Base-by-base conservation (phyloP, 352 stramenopile species). In the Pythium dissimile region DNA sequence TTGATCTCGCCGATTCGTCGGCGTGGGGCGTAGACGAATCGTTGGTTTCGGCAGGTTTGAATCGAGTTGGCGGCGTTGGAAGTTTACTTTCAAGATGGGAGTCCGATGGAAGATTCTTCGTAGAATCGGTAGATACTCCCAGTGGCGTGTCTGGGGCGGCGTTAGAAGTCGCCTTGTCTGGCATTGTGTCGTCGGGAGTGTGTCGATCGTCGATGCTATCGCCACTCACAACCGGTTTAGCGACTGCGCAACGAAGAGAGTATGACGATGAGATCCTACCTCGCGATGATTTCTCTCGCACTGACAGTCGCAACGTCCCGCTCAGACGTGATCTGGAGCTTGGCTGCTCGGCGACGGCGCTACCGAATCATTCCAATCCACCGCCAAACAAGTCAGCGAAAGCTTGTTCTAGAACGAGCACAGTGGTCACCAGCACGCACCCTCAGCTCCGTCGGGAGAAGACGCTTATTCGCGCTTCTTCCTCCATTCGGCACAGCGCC, bases 401-500 rank as follows among this genome's bases (percentile, higher is more conserved):
- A n/a, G n/a, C n/a, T 7, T 39, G 6, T 2, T 24, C 10, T 2
- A 23, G 27, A 21, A 9, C 37, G 7, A 2, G 0, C 18, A 31
- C 16, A n/a, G 5, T 28, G 6, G 11, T n/a, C 26, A 1, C 10
- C 48, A 31, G 7, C 5, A 75, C 81, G 41, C 26, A 91, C 81
- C 47, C 81, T 74, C 54, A 91, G 42, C 27, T 91, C 81, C 73
- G 78, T 91, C 1, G 81, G 81, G 37, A 91, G 63, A 20, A 91
- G 58, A 9, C 81, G 68, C 68, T 86, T 87, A 64, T 84, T 86
- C 28, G 50, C 66, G 42, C 47, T 53, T n/a, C 58, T 37, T 12
- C 41, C 27, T 28, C 41, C 58, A 55, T 50, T 55, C 1, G 18
- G 34, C 12, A 15, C 24, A 15, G 51, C 23, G 20, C 13, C 13